Evolutionary conservation across 257 asterid genomes (phyloP), one percentile per base, ranked within the genome.

Genomic region (Ajuga chamaepitys): DNA sequence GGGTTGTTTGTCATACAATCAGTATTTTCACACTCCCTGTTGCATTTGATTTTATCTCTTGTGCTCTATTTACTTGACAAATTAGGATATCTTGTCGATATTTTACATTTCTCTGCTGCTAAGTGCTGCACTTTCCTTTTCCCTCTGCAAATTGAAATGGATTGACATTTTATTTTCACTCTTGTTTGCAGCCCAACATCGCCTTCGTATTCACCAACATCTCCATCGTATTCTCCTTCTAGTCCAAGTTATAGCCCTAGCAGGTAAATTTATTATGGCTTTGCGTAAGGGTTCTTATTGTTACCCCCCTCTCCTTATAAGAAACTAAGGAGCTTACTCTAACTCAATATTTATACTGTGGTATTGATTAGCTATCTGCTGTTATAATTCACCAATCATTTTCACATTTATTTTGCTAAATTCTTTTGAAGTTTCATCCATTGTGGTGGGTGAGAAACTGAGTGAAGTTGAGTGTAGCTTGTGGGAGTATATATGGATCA

Each of bases 231-330:
- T 75, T 90, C 99, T 32, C 96, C 99, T 13, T 90, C 97, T 11
- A 94, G 95, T 70, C 97, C 97, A 54, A 84, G 95, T 12, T 90
- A 86, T 71, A 94, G 99, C 68, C 97, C 99, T 18, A 88, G 92
- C 99, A 90, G 97, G 99, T 90, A 86, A 68, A 5, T 9, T 71
- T 38, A 28, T 35, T 40, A 24, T 34, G 13, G 58, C 53, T 6
- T 8, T 47, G n/a, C 62, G 51, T 53, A n/a, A 32, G n/a, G n/a
- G 21, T n/a, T 53, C 18, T 6, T 53, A 9, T 22, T 11, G n/a
- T 11, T 18, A 47, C 54, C 51, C 24, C 24, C 16, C 53, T 46
- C 53, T 12, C 12, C 24, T 12, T 8, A 20, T 2, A 9, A 9
- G 4, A 17, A 9, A 2, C 4, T 2, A 44, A 4, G 14, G 16